These are phyloP conservation scores for Tulasnella sp. DNA, from an alignment of 768 basidiomycete species.

Conservation along the genomic window DNA sequence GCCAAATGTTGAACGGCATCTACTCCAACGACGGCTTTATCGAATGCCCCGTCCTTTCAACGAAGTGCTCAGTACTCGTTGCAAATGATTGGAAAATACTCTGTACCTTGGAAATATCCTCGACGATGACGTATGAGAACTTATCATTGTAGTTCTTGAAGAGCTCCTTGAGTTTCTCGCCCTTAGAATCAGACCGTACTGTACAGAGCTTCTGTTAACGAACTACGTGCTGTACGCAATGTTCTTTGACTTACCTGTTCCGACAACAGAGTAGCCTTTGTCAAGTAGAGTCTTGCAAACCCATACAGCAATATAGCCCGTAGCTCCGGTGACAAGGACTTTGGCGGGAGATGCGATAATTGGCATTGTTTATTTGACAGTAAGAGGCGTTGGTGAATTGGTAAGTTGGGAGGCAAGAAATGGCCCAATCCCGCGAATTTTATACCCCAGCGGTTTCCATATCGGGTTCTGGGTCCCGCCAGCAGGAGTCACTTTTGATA, in stretches of 20 bases:
- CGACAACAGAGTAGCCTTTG: conserved; percentile 20
- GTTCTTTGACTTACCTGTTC: conserved; percentile 1
- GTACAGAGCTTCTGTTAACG: conserved; percentile 26
- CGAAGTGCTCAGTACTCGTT: conserved; percentile 12
- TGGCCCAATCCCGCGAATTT: no score
- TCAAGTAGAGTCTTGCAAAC: conserved; percentile 19
- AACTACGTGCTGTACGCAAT: background rate
- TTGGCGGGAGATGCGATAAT: conserved; percentile 11
- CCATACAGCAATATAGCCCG: conserved; percentile 22
- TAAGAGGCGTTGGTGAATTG: no score
- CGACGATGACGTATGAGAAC: conserved; percentile 18
- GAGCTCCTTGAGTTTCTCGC: conserved; percentile 44
- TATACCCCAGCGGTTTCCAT: no score
- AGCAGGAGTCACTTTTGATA: no score
- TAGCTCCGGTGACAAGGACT: conserved; percentile 23
- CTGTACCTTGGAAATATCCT: conserved; percentile 33
- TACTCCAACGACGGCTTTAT: conserved; percentile 37
- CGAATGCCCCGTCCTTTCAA: conserved; percentile 31
- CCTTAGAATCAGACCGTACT: conserved; percentile 56
- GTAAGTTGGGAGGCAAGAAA: no score
- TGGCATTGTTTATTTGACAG: no score
- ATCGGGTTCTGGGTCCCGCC: no score
- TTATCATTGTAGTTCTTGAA: conserved; percentile 35
- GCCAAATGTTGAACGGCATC: conserved; percentile 33
- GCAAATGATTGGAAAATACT: background rate